Conservation (phyloP, 169 alveolate species). For the Plasmodium inui region DNA sequence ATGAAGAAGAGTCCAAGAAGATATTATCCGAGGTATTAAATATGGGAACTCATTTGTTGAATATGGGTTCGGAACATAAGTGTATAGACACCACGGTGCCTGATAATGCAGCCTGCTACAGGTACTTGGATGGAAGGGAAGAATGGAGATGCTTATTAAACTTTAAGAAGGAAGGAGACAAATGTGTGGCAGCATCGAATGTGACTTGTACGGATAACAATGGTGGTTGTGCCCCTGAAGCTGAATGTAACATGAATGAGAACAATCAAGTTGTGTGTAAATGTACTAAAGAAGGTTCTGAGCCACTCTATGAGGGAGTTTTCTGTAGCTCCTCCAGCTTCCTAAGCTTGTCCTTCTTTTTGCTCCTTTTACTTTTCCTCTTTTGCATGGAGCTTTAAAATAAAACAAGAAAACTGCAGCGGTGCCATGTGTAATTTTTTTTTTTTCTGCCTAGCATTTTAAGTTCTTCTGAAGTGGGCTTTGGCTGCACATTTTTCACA, state of each 20-base stretch:
- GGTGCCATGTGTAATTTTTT: neutral
- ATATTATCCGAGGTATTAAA: neutral
- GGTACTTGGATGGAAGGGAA: constrained; percentile 27
- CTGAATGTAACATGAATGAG: constrained; percentile 7
- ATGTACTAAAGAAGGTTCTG: constrained; percentile 9
- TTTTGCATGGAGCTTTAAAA: neutral
- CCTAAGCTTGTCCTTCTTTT: constrained; percentile 36
- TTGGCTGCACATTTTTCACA: neutral
- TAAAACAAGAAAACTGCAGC: neutral
- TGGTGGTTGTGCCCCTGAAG: constrained; percentile 63
- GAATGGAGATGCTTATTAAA: constrained; percentile 60
- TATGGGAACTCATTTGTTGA: neutral
- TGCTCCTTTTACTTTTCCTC: constrained; percentile 3
- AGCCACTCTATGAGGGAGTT: constrained; percentile 18
- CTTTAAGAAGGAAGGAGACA: neutral
- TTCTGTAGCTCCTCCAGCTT: constrained; percentile 68
- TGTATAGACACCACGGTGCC: constrained; percentile 19
- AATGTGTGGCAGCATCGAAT: constrained; percentile 22
- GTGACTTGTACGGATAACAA: constrained; percentile 24
- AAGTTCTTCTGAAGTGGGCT: neutral
- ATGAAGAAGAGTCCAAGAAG: neutral
- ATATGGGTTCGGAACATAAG: neutral
- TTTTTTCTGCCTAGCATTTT: neutral
- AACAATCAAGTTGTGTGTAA: constrained; percentile 9
- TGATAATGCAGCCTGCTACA: constrained; percentile 42